phyloP scores from a whole-genome alignment of 2,329 filamentous ascomycete genomes.

The Clonostachys rhizophaga region DNA sequence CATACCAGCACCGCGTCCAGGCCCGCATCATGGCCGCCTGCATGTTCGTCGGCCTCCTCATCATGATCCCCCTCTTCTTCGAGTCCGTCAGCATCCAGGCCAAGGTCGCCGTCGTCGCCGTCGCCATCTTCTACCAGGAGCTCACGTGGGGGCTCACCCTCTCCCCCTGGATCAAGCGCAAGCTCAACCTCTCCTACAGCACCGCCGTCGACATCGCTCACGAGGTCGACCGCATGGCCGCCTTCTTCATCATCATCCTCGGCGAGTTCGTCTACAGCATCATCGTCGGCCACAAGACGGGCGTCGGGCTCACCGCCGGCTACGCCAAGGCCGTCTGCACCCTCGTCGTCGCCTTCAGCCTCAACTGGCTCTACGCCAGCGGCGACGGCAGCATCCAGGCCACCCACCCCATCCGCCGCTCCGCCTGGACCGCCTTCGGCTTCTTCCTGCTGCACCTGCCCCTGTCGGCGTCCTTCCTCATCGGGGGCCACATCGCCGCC shows the following conservation, averaged over 20 bases:
- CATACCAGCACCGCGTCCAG: conserved; percentile 39
- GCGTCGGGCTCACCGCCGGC: conserved; percentile 33
- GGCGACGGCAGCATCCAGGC: conserved; percentile 36
- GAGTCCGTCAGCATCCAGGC: conserved; percentile 28
- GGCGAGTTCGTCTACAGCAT: conserved; percentile 44
- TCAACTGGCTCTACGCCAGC: conserved; percentile 45
- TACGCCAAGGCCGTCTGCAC: conserved; percentile 41
- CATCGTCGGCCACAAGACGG: conserved; percentile 39
- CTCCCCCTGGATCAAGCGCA: conserved; percentile 34
- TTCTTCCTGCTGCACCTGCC: conserved; percentile 40
- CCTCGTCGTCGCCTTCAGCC: conserved; percentile 40
- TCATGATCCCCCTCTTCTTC: conserved; percentile 37
- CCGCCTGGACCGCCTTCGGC: conserved; percentile 34
- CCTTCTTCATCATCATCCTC: conserved; percentile 47
- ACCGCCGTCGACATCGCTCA: conserved; percentile 44
- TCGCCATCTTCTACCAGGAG: conserved; percentile 35
- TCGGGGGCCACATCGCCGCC: conserved; percentile 39
- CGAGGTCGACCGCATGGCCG: conserved; percentile 42
- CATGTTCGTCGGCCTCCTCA: conserved; percentile 31
- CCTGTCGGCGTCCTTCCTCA: conserved; percentile 36
- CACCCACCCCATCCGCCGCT: conserved; percentile 38
- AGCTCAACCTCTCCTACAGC: conserved; percentile 34
- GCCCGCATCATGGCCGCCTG: conserved; percentile 35
- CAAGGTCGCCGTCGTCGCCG: conserved; percentile 35
- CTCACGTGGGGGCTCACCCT: conserved; percentile 35